Base-by-base conservation (phyloP, 1,139 yeast species). In the Maudiozyma humilis region DNA sequence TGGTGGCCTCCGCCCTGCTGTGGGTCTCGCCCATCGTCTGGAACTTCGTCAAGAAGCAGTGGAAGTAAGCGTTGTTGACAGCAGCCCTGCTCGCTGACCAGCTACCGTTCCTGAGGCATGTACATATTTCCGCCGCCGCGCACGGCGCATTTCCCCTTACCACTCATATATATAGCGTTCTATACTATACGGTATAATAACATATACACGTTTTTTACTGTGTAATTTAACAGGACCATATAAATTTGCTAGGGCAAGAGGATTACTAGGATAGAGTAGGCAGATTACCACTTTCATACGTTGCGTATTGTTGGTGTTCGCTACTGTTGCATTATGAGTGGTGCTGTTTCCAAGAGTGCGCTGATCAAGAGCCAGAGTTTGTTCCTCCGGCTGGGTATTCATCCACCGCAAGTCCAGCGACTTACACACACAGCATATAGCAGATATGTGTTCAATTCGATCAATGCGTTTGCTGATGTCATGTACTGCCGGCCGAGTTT, bases 1-100 rank as follows among this genome's bases (percentile, higher is more conserved):
- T 82, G 47, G 67, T 75, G 56, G 68, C 82, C 50, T 94, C 93
- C 45, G 81, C 82, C 51, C 81, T 84, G 35, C 75, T 88, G 58
- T 88, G 95, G 95, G 61, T 74, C 42, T 69, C 84, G 45, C 89
- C 89, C 53, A 72, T 82, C 45, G 66, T 78, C 46, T 69, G 73
- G 69, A 82, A 81, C 60, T 79, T 72, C 53, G 63, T 77, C 56
- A 78, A 70, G 65, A 81, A 70, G 62, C 80, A 79, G 60, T 68
- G 80, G 55, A 73, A 64, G 58, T 58, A 43, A 44, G 20, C 14
- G 10, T 4, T 5, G 16, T n/a, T n/a, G n/a, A n/a, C n/a, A n/a
- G n/a, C n/a, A n/a, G 36, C 4, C 19, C 17, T 32, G 13, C 2
- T 32, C 16, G 13, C 19, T 13, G 13, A 5, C 7, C 17, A 3